Evolutionary conservation across 176 grass and related monocot genomes (phyloP).

Genomic region (Tuctoria greenei): DNA sequence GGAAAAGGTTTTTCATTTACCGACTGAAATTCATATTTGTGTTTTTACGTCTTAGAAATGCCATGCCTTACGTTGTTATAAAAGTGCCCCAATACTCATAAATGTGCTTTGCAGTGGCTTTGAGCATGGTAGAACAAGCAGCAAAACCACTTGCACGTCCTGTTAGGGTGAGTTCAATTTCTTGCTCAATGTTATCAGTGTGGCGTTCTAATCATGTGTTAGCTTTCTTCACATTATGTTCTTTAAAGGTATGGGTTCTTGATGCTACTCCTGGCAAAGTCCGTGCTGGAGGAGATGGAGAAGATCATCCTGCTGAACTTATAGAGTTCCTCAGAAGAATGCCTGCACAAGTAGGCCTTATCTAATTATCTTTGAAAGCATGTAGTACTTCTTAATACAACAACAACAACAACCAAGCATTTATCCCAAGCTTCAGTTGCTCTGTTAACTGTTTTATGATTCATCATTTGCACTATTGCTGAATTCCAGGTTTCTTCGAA

Average conservation of each 20-base stretch:
- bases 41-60: not conserved
- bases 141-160: constrained; percentile 93
- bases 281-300: constrained; percentile 78
- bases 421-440: too few species aligned
- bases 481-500: constrained; percentile 72
- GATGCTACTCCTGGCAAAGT: constrained; percentile 97
- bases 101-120: constrained; percentile 61
- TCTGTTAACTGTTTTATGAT: not conserved
- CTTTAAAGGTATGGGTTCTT: constrained; percentile 90
- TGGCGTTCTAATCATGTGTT: not conserved
- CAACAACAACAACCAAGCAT: too few species aligned
- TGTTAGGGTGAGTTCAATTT: constrained; percentile 68
- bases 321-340: constrained; percentile 80
- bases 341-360: constrained; percentile 54
- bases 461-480: constrained; percentile 12
- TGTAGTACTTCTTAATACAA: not conserved
- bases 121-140: constrained; percentile 99
- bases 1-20: constrained; percentile 77
- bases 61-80: not conserved
- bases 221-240: constrained; percentile 23
- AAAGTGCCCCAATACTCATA: not conserved
- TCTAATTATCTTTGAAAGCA: not conserved
- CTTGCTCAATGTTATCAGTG: not conserved
- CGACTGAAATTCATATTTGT: not conserved
- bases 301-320: constrained; percentile 95